phyloP scores from a whole-genome alignment of 2,329 filamentous ascomycete species.

The Zasmidium angulare region DNA sequence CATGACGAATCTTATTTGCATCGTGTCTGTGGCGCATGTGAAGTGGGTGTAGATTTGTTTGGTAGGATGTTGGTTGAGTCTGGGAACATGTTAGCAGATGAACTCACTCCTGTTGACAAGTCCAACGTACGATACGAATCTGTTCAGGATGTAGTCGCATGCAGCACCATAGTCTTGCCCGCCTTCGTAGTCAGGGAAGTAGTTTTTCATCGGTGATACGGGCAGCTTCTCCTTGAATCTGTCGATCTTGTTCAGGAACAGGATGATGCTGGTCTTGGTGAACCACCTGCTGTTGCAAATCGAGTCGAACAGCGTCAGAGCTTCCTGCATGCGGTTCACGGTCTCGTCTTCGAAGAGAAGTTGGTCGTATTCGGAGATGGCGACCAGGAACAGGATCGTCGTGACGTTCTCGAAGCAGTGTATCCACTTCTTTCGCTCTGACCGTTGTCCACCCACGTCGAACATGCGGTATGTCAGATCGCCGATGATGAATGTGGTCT shows the following conservation, averaged over 20 bases:
- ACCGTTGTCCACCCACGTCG: slow-evolving; percentile 92
- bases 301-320: slow-evolving; percentile 68
- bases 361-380: slow-evolving; percentile 96
- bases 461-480: slow-evolving; percentile 97
- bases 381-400: slow-evolving; percentile 92
- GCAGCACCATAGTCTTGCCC: slow-evolving; percentile 93
- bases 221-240: slow-evolving; percentile 73
- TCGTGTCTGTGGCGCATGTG: slow-evolving; percentile 97
- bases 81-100: slow-evolving; percentile 21
- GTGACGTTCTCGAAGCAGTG: slow-evolving; percentile 99
- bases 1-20: slow-evolving; percentile 99
- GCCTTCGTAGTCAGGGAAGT: slow-evolving; percentile 79
- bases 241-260: slow-evolving; percentile 75
- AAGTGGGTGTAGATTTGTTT: slow-evolving; percentile 99
- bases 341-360: slow-evolving; percentile 92
- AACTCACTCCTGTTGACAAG: not conserved
- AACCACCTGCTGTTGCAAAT: slow-evolving; percentile 74
- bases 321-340: slow-evolving; percentile 73
- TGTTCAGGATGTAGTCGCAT: slow-evolving; percentile 98
- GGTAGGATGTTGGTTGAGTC: slow-evolving; percentile 94
- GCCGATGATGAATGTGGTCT: slow-evolving; percentile 93
- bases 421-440: slow-evolving; percentile 98
- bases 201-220: slow-evolving; percentile 72
- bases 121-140: slow-evolving; percentile 68
- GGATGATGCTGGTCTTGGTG: slow-evolving; percentile 70